phyloP scores from a whole-genome alignment of 1,139 yeast species.

The Suhomyces guaymorum region DNA sequence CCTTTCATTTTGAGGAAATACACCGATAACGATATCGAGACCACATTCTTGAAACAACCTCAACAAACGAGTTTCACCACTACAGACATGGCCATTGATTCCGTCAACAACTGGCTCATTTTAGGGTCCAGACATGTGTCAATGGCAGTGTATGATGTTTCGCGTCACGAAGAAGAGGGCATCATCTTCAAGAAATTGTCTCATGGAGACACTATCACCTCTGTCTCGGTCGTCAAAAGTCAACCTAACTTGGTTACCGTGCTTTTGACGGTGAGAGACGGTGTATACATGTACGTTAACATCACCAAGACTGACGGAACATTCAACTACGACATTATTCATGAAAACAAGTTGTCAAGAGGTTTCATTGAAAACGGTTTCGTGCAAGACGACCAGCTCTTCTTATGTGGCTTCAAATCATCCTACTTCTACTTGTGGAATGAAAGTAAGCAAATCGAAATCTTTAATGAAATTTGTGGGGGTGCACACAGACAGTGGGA shows the following conservation, averaged over 20 bases:
- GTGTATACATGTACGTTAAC: slow-evolving; percentile 49
- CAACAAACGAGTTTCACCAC: slow-evolving; percentile 56
- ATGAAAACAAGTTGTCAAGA: slow-evolving; percentile 63
- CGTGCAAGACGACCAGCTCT: slow-evolving; percentile 44
- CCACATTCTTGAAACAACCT: slow-evolving; percentile 31
- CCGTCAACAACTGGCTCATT: slow-evolving; percentile 42
- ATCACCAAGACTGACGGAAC: slow-evolving; percentile 15
- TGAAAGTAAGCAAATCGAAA: slow-evolving; percentile 72
- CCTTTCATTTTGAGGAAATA: slow-evolving; percentile 52
- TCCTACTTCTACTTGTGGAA: slow-evolving; percentile 80
- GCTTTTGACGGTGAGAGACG: slow-evolving; percentile 63
- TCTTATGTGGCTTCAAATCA: slow-evolving; percentile 81
- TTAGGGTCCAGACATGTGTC: slow-evolving; percentile 77
- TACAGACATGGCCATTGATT: slow-evolving; percentile 53
- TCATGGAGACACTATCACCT: slow-evolving; percentile 76
- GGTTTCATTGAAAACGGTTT: slow-evolving; percentile 82
- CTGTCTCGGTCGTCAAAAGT: slow-evolving; percentile 42
- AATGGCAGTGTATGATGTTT: slow-evolving; percentile 51
- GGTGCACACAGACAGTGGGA: slow-evolving; percentile 90
- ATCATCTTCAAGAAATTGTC: slow-evolving; percentile 53
- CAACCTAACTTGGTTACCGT: slow-evolving; percentile 20
- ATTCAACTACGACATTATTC: slow-evolving; percentile 38
- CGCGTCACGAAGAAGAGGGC: slow-evolving; percentile 20
- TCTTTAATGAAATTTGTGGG: slow-evolving; percentile 77
- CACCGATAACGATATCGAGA: slow-evolving; percentile 17